Evolutionary conservation across 352 stramenopile genomes (phyloP), one percentile per base, ranked within the genome.

Genomic region (Phytophthora pini): DNA sequence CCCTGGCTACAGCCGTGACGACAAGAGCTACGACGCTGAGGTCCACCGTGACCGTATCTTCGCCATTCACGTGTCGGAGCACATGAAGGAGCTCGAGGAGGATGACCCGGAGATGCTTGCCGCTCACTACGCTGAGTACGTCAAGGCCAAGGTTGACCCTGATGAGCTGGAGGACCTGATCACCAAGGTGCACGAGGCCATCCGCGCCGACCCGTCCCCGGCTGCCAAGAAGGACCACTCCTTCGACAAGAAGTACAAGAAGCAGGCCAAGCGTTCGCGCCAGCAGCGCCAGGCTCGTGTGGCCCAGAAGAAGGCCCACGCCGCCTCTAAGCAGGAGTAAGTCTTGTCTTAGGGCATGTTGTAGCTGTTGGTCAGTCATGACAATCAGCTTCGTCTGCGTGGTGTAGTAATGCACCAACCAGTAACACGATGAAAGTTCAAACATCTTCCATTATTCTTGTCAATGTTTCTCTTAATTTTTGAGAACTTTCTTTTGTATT

Each of bases 1-100:
- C 94, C 97, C 97, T 41, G 98, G 98, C 60, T 99, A 99, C 87
- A 97, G 98, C 82, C 89, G 94, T 61, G 97, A 99, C 74, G 89
- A 97, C 82, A 99, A 99, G 91, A 89, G 92, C 69, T 99, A 99
- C 88, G 97, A 99, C 77, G 96, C 97, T 53, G 96, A 99, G 70
- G 97, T 97, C 69, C 97, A 99, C 89, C 92, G 92, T 65, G 95
- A 99, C 80, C 95, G 94, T 50, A 99, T 99, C 94, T 98, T 99
- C 73, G 98, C 97, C 60, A 85, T 97, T 60, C 97, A 99, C 83
- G 87, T 99, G 26, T 88, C 89, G 48, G 97, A 99, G 77, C 99
- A 99, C 94, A 99, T 99, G 97, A 97, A 99, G 81, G 97, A 99
- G 77, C 88, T 99, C 22, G 96, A 99, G 84, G 97, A 99, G 78